These are phyloP conservation scores for Ambispora gerdemannii DNA, from an alignment of 192 early-diverging fungal genomes.

Conservation along the genomic window DNA sequence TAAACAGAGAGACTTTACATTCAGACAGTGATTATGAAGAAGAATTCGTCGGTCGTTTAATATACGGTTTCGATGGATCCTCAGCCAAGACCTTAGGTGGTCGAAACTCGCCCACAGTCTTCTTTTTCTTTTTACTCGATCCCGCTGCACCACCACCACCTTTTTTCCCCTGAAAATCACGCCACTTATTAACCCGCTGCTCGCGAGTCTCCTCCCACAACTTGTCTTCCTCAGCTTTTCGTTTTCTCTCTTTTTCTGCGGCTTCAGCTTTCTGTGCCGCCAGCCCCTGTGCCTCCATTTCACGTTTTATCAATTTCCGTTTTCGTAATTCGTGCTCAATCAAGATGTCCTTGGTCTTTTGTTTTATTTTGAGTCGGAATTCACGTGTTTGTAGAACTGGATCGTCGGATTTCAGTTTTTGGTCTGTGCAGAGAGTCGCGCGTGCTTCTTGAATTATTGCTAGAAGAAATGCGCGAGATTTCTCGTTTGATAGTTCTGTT, in stretches of 20 bases:
- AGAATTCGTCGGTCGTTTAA: constrained; percentile 39
- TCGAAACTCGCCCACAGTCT: constrained; percentile 34
- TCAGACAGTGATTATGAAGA: no score
- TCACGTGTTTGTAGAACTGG: constrained; percentile 44
- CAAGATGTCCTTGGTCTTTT: constrained; percentile 49
- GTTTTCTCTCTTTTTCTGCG: constrained; percentile 49
- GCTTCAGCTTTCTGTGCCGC: constrained; percentile 51
- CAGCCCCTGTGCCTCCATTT: constrained; percentile 56
- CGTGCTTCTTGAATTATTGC: constrained; percentile 57
- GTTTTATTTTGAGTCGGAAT: constrained; percentile 44
- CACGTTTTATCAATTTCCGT: constrained; percentile 49
- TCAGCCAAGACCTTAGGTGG: constrained; percentile 43
- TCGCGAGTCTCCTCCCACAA: constrained; percentile 59
- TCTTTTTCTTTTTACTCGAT: constrained; percentile 51
- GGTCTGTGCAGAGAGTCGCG: constrained; percentile 43
- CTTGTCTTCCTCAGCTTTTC: constrained; percentile 54
- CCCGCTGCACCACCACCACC: constrained; percentile 33
- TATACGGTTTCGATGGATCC: constrained; percentile 35
- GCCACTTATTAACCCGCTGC: constrained; percentile 56
- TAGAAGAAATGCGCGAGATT: constrained; percentile 41
- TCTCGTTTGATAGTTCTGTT: constrained; percentile 51
- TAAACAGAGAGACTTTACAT: no score
- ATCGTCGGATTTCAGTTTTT: constrained; percentile 42
- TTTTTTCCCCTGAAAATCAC: constrained; percentile 58
- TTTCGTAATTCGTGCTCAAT: constrained; percentile 54